These are phyloP conservation scores for Cryptococcus deneoformans DNA, from an alignment of 1,284 basidiomycete species.

Conservation along the genomic window DNA sequence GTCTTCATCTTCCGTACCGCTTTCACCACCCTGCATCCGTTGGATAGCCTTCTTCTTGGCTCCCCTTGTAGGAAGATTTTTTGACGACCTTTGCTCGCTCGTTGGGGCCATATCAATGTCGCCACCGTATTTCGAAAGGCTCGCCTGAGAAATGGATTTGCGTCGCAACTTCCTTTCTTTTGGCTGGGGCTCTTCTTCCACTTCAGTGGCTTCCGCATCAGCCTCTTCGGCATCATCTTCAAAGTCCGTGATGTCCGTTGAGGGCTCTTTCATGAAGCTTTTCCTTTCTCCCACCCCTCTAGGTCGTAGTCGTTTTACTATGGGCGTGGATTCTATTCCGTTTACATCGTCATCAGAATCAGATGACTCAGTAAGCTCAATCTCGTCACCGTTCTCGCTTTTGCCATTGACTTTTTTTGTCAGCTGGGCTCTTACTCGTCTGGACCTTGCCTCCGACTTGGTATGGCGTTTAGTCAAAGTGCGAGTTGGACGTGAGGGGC, in stretches of 20 bases:
- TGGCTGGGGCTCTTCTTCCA: constrained; percentile 3
- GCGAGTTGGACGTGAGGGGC: not conserved
- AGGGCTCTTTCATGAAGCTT: constrained; percentile 22
- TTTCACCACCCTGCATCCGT: constrained; percentile 23
- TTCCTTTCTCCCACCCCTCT: constrained; percentile 10
- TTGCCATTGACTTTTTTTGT: not conserved
- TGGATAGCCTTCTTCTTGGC: constrained; percentile 30
- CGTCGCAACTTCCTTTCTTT: not conserved
- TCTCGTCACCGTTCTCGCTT: constrained; percentile 1
- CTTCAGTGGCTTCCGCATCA: constrained; percentile 21
- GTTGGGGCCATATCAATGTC: not conserved
- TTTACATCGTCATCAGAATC: constrained; percentile 52
- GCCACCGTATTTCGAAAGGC: not conserved
- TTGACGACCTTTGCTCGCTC: constrained; percentile 1
- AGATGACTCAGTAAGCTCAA: constrained; percentile 4
- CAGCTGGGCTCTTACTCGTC: not conserved
- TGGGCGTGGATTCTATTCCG: constrained; percentile 58
- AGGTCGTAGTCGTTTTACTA: constrained; percentile 48
- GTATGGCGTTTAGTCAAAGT: not conserved
- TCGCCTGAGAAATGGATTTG: not conserved
- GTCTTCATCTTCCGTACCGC: constrained; percentile 51
- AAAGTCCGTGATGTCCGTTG: constrained; percentile 44
- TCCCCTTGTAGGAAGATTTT: constrained; percentile 14
- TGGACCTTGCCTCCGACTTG: not conserved
- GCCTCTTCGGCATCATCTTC: constrained; percentile 51